Conservation (phyloP, 2,329 filamentous ascomycete genomes). For the Berkeleyomyces basicola region DNA sequence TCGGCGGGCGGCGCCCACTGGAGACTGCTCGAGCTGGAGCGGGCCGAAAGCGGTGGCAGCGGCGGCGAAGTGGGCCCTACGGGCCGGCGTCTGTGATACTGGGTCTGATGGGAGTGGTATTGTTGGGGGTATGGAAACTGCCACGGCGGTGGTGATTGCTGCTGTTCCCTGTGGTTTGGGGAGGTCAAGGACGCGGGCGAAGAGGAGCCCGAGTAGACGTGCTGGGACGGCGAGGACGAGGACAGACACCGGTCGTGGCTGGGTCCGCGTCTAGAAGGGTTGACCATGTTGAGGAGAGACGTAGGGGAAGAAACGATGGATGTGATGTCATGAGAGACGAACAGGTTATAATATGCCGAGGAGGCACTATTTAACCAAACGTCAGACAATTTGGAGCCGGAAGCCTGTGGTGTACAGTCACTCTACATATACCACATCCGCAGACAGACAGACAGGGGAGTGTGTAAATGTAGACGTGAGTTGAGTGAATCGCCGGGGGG, state of each 20-base stretch:
- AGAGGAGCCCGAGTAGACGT: neutral
- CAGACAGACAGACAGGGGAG: neutral
- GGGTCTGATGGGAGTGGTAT: neutral
- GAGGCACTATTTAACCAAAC: neutral
- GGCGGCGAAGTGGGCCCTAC: neutral
- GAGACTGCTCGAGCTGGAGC: neutral
- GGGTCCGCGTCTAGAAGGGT: neutral
- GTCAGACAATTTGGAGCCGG: neutral
- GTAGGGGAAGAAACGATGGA: neutral
- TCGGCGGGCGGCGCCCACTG: neutral
- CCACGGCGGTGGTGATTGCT: neutral
- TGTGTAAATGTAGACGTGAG: neutral
- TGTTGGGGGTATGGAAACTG: neutral
- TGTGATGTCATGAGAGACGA: neutral
- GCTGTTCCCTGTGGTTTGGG: neutral
- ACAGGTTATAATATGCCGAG: neutral
- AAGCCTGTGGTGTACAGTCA: neutral
- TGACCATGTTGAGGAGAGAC: neutral
- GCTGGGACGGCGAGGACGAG: slow-evolving; percentile 1
- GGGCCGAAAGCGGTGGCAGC: neutral
- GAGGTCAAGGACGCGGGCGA: neutral
- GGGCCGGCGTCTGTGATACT: neutral
- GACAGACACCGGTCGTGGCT: neutral
- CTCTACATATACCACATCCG: too few relatives aligned
- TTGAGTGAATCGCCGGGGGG: neutral